Conservation (phyloP, 2,329 filamentous ascomycete species). For the Phialophora expanda region DNA sequence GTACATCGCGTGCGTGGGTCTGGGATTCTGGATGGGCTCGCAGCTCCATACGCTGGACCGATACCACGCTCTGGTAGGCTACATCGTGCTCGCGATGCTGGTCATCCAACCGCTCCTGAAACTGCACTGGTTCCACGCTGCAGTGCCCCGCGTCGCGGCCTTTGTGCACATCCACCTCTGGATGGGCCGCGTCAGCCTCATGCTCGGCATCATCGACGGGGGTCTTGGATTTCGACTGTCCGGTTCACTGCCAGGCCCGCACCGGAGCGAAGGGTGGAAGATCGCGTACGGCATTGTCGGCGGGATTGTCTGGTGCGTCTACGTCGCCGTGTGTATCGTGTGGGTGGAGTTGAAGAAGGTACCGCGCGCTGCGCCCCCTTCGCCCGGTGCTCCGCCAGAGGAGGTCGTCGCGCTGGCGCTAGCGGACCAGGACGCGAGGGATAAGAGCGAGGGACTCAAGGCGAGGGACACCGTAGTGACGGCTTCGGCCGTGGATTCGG, state of each 20-base stretch:
- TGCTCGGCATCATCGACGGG: constrained; percentile 62
- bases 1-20: constrained; percentile 39
- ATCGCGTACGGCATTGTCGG: constrained; percentile 29
- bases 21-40: constrained; percentile 42
- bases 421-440: neutral
- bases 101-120: constrained; percentile 42
- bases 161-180: constrained; percentile 54
- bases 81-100: constrained; percentile 40
- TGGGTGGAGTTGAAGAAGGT: constrained; percentile 30
- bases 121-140: constrained; percentile 50
- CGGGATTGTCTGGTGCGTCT: constrained; percentile 29
- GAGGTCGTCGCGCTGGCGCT: constrained; percentile 3
- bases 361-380: constrained; percentile 1
- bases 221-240: constrained; percentile 55
- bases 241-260: constrained; percentile 9
- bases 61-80: constrained; percentile 42
- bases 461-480: neutral
- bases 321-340: constrained; percentile 29
- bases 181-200: constrained; percentile 58
- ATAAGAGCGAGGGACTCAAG: neutral
- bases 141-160: constrained; percentile 43
- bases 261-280: constrained; percentile 24
- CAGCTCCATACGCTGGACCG: constrained; percentile 19
- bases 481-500: neutral
- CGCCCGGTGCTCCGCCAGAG: constrained; percentile 11